phyloP scores from a whole-genome alignment of 495 filamentous ascomycete species.

The Lasiosphaeria miniovina region DNA sequence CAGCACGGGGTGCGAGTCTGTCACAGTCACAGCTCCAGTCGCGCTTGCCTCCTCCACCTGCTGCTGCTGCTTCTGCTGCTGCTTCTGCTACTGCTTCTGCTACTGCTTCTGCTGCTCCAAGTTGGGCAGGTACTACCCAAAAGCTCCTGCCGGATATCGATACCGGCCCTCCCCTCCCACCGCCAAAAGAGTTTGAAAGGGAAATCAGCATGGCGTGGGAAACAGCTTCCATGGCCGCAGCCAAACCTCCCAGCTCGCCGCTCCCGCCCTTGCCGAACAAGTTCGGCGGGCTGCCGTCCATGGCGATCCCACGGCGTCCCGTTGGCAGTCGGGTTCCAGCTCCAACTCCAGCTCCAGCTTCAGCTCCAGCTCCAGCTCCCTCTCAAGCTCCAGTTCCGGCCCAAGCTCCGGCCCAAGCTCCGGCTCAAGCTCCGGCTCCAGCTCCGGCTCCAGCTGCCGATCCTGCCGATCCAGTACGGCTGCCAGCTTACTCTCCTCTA shows the following conservation, averaged over 20 bases:
- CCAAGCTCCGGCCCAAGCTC: not conserved
- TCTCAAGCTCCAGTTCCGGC: slow-evolving; percentile 5
- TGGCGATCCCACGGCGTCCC: slow-evolving; percentile 31
- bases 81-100: slow-evolving; percentile 3
- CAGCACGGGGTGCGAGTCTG: not conserved
- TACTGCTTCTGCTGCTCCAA: slow-evolving; percentile 1
- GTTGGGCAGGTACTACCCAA: not conserved
- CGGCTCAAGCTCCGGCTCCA: slow-evolving; percentile 2
- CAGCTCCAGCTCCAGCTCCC: not conserved
- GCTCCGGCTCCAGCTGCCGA: slow-evolving; percentile 2
- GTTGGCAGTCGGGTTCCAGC: slow-evolving; percentile 19
- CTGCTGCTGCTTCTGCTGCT: not conserved
- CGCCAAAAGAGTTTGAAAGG: slow-evolving; percentile 18
- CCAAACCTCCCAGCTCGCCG: slow-evolving; percentile 25
- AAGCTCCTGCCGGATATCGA: slow-evolving; percentile 18
- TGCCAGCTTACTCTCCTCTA: slow-evolving; percentile 1
- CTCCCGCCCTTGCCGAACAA: slow-evolving; percentile 27
- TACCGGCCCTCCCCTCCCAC: slow-evolving; percentile 20
- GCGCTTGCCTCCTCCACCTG: slow-evolving; percentile 15
- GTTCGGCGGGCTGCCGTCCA: slow-evolving; percentile 14
- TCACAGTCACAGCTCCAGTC: slow-evolving; percentile 12
- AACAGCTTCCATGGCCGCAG: slow-evolving; percentile 18
- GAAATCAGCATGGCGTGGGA: not conserved
- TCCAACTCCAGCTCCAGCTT: not conserved
- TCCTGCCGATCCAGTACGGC: slow-evolving; percentile 6